Evolutionary conservation across 176 grass and related monocot species (phyloP), one percentile per base, ranked within the genome.

Genomic region (Puya raimondii): DNA sequence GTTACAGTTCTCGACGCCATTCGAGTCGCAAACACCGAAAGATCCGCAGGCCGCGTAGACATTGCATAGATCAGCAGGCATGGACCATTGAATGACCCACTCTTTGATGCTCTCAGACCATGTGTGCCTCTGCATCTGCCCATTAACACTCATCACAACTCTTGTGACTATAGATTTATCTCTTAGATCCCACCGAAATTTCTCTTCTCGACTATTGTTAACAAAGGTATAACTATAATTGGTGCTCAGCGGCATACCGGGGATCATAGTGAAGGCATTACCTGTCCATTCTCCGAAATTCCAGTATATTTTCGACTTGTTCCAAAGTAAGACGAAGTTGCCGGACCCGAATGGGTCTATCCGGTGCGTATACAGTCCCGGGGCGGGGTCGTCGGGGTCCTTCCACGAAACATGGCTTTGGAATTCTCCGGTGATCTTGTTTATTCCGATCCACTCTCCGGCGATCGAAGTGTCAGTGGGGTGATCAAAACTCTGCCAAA

Each of bases 401-500:
- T 53, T 61, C 84, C 88, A 91, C 23, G 80, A 83, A 21, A 74
- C 71, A 20, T 87, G 84, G 69, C 76, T 74, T 70, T 72, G 75
- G 65, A 71, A 72, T 13, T 79, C 72, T 50, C 77, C 80, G 63
- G 14, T 67, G 9, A 9, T 53, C 64, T 65, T 70, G 67, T 91
- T 71, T 23, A 80, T 77, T 8, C 88, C 88, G 17, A 91, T 70
- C 74, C 51, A 75, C 3, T 80, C 88, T 5, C 84, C 88, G 11
- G 84, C 77, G 57, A 91, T 78, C 88, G 84, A 91, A 48, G 79
- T 84, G 78, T 91, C 51, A 11, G 88, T 91, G 23, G 88, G 88
- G 80, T 91, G 84, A 50, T 91, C 88, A 63, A 91, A 83, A 74
- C 88, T 91, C 64, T 91, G 88, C 88, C 88, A 91, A 12, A 74